phyloP scores from a whole-genome alignment of 345 rosid genomes.

The Pistacia vera region DNA sequence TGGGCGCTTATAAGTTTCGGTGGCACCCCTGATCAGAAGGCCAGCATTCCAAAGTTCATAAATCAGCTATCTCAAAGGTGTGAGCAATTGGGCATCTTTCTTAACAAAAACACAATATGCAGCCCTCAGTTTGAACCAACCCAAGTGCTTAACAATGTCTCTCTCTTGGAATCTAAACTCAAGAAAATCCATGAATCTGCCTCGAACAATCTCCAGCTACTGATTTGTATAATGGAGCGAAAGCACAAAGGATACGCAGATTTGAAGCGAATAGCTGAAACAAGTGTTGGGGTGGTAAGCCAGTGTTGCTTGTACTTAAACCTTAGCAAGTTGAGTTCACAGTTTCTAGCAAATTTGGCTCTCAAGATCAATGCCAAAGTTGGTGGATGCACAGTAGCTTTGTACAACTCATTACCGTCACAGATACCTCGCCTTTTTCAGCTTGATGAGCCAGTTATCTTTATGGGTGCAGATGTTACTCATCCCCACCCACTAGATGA shows the following conservation, averaged over 20 bases:
- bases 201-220: conserved; percentile 71
- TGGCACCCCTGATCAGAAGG: conserved; percentile 75
- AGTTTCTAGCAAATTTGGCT: conserved; percentile 87
- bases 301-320: conserved; percentile 93
- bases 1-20: conserved; percentile 96
- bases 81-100: conserved; percentile 81
- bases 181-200: conserved; percentile 72
- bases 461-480: conserved; percentile 98
- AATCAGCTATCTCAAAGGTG: conserved; percentile 84
- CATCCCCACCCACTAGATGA: conserved; percentile 98
- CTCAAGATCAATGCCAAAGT: conserved; percentile 96
- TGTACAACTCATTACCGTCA: conserved; percentile 74
- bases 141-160: conserved; percentile 75
- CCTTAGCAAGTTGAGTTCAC: conserved; percentile 79
- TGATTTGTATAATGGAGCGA: conserved; percentile 89
- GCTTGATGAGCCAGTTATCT: conserved; percentile 80
- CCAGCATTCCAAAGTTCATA: conserved; percentile 73
- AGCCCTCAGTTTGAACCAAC: conserved; percentile 68
- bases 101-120: conserved; percentile 60
- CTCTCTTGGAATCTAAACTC: conserved; percentile 70
- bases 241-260: conserved; percentile 94
- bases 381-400: conserved; percentile 87
- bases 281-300: conserved; percentile 78
- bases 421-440: conserved; percentile 80
- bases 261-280: conserved; percentile 90